phyloP scores from a whole-genome alignment of 2,329 filamentous ascomycete genomes.

The Camptophora hylomeconis region DNA sequence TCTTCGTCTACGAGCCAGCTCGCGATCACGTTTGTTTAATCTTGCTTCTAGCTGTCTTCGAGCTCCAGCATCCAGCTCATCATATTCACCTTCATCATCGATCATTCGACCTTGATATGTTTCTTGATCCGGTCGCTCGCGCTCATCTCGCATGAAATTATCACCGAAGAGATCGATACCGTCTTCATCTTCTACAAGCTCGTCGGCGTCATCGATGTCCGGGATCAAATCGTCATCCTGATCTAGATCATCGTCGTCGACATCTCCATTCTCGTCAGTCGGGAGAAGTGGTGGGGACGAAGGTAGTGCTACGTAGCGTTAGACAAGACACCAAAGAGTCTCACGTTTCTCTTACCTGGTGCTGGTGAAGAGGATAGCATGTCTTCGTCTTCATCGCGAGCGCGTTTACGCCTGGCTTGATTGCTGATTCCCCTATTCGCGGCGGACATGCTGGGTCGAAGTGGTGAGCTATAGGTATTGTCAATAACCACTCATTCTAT shows the following conservation, averaged over 20 bases:
- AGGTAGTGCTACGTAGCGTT: slow-evolving; percentile 27
- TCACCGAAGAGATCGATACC: slow-evolving; percentile 58
- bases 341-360: slow-evolving; percentile 30
- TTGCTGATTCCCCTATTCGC: slow-evolving; percentile 59
- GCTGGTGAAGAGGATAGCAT: slow-evolving; percentile 44
- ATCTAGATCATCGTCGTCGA: slow-evolving; percentile 32
- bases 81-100: slow-evolving; percentile 53
- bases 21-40: slow-evolving; percentile 49
- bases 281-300: slow-evolving; percentile 49
- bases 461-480: slow-evolving; percentile 56
- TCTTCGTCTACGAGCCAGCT: slow-evolving; percentile 42
- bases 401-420: slow-evolving; percentile 46
- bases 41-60: slow-evolving; percentile 49
- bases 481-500: no score
- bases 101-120: slow-evolving; percentile 46
- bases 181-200: slow-evolving; percentile 56
- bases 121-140: slow-evolving; percentile 32
- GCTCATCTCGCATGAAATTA: slow-evolving; percentile 52
- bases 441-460: slow-evolving; percentile 67
- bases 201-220: slow-evolving; percentile 55
- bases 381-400: slow-evolving; percentile 52
- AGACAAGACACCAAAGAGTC: slow-evolving; percentile 7
- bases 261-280: slow-evolving; percentile 25
- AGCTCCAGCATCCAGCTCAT: slow-evolving; percentile 44
- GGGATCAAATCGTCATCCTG: slow-evolving; percentile 44